Evolutionary conservation across 192 early-diverging fungal species (phyloP).

Genomic region (Dissophora ornata): DNA sequence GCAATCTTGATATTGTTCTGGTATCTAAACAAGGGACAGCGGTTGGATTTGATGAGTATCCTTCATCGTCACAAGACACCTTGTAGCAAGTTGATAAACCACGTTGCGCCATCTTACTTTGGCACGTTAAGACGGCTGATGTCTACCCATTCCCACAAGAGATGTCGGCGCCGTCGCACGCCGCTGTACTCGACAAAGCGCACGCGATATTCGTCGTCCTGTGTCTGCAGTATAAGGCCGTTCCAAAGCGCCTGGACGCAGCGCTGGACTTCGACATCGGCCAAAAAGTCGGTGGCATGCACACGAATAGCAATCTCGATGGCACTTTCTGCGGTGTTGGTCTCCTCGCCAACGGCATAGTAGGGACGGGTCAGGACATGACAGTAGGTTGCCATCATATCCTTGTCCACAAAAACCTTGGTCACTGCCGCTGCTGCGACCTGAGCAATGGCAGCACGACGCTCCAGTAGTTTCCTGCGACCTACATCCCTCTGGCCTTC

Average conservation of each 20-base stretch:
- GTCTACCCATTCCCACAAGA: conserved; percentile 48
- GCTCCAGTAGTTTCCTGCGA: conserved; percentile 34
- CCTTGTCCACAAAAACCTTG: conserved; percentile 48
- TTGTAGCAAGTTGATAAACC: too few species aligned
- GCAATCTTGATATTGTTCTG: conserved; percentile 51
- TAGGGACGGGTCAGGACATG: conserved; percentile 51
- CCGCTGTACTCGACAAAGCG: conserved; percentile 40
- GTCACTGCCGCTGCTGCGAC: conserved; percentile 34
- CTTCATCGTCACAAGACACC: too few species aligned
- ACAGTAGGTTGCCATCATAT: conserved; percentile 47
- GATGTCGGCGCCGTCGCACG: conserved; percentile 34
- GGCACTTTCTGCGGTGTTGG: conserved; percentile 37
- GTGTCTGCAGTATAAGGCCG: conserved; percentile 43
- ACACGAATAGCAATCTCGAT: conserved; percentile 53
- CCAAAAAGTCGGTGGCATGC: conserved; percentile 47
- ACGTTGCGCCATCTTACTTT: too few species aligned
- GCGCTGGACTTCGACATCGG: conserved; percentile 46
- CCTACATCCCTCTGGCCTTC: conserved; percentile 49
- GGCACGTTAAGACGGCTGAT: conserved; percentile 52
- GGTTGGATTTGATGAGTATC: background rate
- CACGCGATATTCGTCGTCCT: conserved; percentile 46
- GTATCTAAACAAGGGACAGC: conserved; percentile 25
- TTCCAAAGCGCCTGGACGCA: conserved; percentile 57
- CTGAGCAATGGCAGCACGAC: conserved; percentile 33
- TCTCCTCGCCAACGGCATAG: conserved; percentile 35